Evolutionary conservation across 495 filamentous ascomycete genomes (phyloP), one percentile per base, ranked within the genome.

Genomic region (Daldinia caldariorum): DNA sequence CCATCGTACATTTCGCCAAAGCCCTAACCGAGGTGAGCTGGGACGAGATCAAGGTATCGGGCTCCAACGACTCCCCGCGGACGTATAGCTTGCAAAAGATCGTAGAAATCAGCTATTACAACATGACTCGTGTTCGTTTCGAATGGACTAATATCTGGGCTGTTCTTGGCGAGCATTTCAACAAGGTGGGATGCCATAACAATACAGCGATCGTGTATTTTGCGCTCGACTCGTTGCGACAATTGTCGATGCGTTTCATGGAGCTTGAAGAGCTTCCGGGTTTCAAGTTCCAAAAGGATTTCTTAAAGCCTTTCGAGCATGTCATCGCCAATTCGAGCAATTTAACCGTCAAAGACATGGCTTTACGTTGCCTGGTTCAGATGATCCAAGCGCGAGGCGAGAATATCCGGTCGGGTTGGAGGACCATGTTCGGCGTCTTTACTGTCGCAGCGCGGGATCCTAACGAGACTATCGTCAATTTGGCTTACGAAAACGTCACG

Each of bases 221-320:
- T 75, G 96, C 95, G 1, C 83, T 99, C 32, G 94, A 99, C 77
- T 97, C 94, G 0, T 81, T 99, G 41, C 89, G 95, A 37, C 95
- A 99, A 77, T 83, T 99, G 41, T 97, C 94, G 0, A 98, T 98
- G 94, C 90, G 92, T 2, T 99, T 98, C 79, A 92, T 99, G 90
- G 96, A 99, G 79, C 92, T 97, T 66, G 96, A 97, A 69, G 95
- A 99, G 77, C 80, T 99, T 67, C 92, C 95, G 0, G 96, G 97
- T 70, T 99, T 99, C 88, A 97, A 98, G 77, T 99, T 99, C 77
- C 95, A 99, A 73, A 99, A 99, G 77, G 95, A 99, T 73, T 98
- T 99, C 80, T 84, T 98, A 31, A 97, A 97, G 78, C 95, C 95
- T 0, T 99, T 99, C 67, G 94, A 98, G 80, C 92, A 97, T 78